phyloP scores from a whole-genome alignment of 192 early-diverging fungal species.

The Backusella liffmaniae region DNA sequence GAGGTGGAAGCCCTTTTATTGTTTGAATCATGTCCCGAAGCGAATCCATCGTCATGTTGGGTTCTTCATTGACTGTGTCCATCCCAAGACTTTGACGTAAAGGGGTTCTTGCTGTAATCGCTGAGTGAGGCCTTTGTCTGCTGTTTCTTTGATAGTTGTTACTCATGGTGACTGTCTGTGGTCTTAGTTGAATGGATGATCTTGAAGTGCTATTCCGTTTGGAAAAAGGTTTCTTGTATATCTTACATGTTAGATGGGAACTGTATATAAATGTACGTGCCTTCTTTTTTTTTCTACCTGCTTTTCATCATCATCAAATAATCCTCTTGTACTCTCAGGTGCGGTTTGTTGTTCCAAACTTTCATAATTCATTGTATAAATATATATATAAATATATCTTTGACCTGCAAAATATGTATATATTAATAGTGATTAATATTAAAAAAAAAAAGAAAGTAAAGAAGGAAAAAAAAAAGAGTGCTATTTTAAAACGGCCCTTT shows the following conservation, averaged over 20 bases:
- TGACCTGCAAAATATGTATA: neutral
- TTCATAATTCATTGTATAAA: conserved; percentile 13
- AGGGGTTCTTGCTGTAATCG: conserved; percentile 21
- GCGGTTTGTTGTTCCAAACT: conserved; percentile 39
- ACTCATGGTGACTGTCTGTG: neutral
- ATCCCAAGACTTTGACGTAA: conserved; percentile 9
- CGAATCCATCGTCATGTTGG: conserved; percentile 43
- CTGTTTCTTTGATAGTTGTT: neutral
- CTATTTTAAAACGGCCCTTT: conserved; percentile 1
- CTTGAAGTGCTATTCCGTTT: neutral
- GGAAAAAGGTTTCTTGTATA: neutral
- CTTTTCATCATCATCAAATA: conserved; percentile 33
- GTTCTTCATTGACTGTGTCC: conserved; percentile 32
- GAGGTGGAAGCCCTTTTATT: conserved; percentile 46
- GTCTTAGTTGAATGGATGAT: neutral
- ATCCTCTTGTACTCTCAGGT: conserved; percentile 39
- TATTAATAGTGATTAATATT: neutral
- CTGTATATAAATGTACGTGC: neutral
- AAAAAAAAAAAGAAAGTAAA: neutral
- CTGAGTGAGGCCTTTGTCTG: conserved; percentile 26
- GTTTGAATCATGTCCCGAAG: conserved; percentile 54
- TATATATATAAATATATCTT: neutral
- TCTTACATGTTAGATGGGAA: neutral
- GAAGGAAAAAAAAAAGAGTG: neutral
- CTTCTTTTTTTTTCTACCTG: neutral